phyloP scores from a whole-genome alignment of 805 yeast species.

The Teunomyces cretensis region DNA sequence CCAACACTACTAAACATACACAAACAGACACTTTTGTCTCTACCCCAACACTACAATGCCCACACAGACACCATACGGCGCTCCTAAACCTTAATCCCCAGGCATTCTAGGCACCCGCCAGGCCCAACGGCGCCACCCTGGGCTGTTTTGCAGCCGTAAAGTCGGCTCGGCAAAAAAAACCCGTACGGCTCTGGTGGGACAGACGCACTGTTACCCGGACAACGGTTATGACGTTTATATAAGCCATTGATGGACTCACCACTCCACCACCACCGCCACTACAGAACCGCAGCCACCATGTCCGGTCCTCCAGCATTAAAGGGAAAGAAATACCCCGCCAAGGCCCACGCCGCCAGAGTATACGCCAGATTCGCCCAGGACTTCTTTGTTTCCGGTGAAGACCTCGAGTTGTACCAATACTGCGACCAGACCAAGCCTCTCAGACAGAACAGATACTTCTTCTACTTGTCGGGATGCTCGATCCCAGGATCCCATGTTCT shows the following conservation, averaged over 20 bases:
- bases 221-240: background rate
- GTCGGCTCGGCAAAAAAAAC: too few relatives aligned
- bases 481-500: slow-evolving; percentile 74
- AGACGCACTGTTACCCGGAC: background rate
- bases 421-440: slow-evolving; percentile 77
- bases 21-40: too few relatives aligned
- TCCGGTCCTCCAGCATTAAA: slow-evolving; percentile 13
- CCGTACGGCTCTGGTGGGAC: too few relatives aligned
- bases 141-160: background rate
- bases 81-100: too few relatives aligned
- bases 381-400: slow-evolving; percentile 63
- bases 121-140: too few relatives aligned
- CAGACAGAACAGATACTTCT: slow-evolving; percentile 90
- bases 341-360: slow-evolving; percentile 64
- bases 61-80: too few relatives aligned
- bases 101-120: too few relatives aligned
- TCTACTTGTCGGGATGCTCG: slow-evolving; percentile 79
- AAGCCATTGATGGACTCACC: background rate
- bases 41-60: too few relatives aligned
- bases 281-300: slow-evolving; percentile 2
- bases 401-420: slow-evolving; percentile 60
- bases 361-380: slow-evolving; percentile 37
- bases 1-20: too few relatives aligned
- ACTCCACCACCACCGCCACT: background rate
- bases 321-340: slow-evolving; percentile 76